phyloP scores from a whole-genome alignment of 768 basidiomycete genomes.

The Daedaleopsis nitida region DNA sequence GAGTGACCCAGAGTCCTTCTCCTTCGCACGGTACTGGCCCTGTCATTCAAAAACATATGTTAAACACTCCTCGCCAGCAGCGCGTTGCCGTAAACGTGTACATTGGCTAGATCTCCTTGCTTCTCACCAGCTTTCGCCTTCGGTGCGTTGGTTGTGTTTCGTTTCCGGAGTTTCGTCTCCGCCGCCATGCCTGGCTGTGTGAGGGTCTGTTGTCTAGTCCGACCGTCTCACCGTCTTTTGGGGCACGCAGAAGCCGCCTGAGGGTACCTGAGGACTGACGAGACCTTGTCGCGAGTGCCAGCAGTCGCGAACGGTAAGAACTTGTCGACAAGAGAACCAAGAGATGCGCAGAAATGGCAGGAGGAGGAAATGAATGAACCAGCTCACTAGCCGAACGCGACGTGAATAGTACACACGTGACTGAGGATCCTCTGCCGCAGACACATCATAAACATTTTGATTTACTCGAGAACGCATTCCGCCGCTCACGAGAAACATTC shows the following conservation, averaged over 20 bases:
- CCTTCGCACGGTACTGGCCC: not conserved
- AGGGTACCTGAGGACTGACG: no score
- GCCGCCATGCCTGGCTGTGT: not conserved
- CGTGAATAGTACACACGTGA: not conserved
- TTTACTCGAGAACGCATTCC: no score
- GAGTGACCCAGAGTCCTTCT: not conserved
- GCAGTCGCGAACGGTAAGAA: not conserved
- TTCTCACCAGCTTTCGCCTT: not conserved
- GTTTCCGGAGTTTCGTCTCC: constrained; percentile 5
- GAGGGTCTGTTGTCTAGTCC: not conserved
- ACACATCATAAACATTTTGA: no score
- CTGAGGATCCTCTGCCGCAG: no score
- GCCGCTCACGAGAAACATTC: no score
- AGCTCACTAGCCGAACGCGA: no score
- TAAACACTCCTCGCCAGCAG: not conserved
- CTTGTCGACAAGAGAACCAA: not conserved
- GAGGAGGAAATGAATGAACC: no score
- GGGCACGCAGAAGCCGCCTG: constrained; percentile 12
- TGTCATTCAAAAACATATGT: not conserved
- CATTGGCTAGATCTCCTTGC: not conserved
- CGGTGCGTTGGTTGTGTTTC: not conserved
- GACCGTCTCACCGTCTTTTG: not conserved
- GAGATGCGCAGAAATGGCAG: not conserved
- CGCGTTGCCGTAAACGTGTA: not conserved
- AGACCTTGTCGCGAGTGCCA: not conserved